A percentile compares a stretch with the other conserved stretches of the same genome.
phyloP scores from a whole-genome alignment of 2,329 filamentous ascomycete species.

The Metarhizium sp. region DNA sequence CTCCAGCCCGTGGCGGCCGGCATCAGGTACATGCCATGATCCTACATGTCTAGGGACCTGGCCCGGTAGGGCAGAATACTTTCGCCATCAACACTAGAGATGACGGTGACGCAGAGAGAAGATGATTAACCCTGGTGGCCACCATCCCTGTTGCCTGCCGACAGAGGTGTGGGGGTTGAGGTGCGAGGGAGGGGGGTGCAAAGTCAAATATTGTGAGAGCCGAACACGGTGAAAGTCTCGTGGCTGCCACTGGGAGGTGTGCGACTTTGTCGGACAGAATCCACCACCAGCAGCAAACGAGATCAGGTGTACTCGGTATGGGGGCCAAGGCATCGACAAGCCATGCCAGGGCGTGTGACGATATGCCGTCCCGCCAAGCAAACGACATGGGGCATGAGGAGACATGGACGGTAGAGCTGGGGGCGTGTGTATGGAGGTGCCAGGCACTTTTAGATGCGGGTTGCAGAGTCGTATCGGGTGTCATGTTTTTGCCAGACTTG shows the following conservation, averaged over 20 bases:
- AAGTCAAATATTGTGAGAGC: too few species aligned
- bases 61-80: conserved; percentile 2
- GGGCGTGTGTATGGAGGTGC: not conserved
- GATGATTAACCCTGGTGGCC: not conserved
- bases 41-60: not conserved
- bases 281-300: not conserved
- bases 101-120: not conserved
- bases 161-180: not conserved
- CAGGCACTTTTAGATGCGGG: not conserved
- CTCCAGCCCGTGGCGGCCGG: not conserved
- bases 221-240: too few species aligned
- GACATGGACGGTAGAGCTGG: too few species aligned
- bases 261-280: not conserved
- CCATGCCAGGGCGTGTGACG: not conserved
- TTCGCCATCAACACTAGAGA: not conserved
- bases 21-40: not conserved
- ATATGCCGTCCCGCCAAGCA: too few species aligned
- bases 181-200: not conserved
- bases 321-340: not conserved
- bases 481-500: not conserved
- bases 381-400: too few species aligned
- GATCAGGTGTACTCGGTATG: not conserved
- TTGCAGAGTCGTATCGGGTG: not conserved
- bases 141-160: not conserved
- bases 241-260: not conserved